Conservation (phyloP, 768 basidiomycete genomes). For the Boletus rex-veris region DNA sequence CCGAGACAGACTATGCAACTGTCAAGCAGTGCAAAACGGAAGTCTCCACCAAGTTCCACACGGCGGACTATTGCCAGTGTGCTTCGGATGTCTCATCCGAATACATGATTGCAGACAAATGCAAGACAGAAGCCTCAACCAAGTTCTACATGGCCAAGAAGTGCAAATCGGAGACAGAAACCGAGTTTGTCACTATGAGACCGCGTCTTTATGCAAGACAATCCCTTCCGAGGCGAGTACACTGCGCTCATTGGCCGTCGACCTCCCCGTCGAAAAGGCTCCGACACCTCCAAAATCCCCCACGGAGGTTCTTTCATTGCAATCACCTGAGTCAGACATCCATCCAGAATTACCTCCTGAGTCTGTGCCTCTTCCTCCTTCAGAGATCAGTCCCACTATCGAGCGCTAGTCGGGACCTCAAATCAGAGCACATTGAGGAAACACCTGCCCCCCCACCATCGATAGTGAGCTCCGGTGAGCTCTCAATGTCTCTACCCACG, state of each 20-base stretch:
- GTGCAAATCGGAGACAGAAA: constrained; percentile 35
- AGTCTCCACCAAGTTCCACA: constrained; percentile 44
- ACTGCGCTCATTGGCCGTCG: constrained; percentile 36
- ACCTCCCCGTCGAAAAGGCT: constrained; percentile 22
- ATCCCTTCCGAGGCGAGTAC: constrained; percentile 35
- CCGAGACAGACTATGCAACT: constrained; percentile 44
- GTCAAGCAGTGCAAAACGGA: constrained; percentile 43
- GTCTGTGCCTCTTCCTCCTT: constrained; percentile 40
- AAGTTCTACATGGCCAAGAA: constrained; percentile 52
- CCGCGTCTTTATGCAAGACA: constrained; percentile 40
- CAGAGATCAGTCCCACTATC: constrained; percentile 31
- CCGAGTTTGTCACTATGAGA: constrained; percentile 49
- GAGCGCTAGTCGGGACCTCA: constrained; percentile 20
- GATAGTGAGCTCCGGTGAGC: constrained; percentile 21
- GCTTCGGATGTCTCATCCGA: constrained; percentile 40
- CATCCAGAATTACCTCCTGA: constrained; percentile 17
- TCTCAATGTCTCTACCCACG: constrained; percentile 27
- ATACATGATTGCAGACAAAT: constrained; percentile 50
- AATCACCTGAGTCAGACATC: constrained; percentile 23
- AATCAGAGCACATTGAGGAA: constrained; percentile 16
- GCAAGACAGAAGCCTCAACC: constrained; percentile 39
- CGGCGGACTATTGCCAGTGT: constrained; percentile 39
- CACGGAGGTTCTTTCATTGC: constrained; percentile 23
- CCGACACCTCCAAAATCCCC: constrained; percentile 29
- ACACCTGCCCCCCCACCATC: constrained; percentile 7